A percentile compares a stretch with the other conserved stretches of the same genome.
Conservation (phyloP, 1,284 basidiomycete species). For the Serendipita sp. region DNA sequence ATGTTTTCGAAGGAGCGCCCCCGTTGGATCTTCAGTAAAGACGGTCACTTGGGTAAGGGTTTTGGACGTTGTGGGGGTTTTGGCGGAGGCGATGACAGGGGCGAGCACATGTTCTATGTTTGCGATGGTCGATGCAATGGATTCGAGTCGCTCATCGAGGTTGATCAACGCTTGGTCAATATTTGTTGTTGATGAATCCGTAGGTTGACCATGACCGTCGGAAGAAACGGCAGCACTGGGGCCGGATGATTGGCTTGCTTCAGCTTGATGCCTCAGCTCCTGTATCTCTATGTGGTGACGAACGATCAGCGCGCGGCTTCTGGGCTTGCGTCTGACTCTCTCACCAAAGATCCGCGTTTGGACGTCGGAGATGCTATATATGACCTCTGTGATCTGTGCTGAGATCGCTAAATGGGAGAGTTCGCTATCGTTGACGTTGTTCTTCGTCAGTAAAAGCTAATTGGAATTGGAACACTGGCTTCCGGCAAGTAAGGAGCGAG, state of each 20-base stretch:
- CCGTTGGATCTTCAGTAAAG: conserved; percentile 28
- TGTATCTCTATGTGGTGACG: conserved; percentile 48
- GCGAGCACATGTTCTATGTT: conserved; percentile 46
- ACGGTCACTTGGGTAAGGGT: conserved; percentile 6
- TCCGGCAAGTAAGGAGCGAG: background rate
- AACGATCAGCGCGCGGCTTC: conserved; percentile 3
- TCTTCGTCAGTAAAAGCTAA: background rate
- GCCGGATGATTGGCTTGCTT: conserved; percentile 33
- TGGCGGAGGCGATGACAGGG: conserved; percentile 36
- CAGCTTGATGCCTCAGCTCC: conserved; percentile 66
- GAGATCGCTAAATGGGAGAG: conserved; percentile 59
- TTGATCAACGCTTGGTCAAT: conserved; percentile 70
- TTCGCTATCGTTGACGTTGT: conserved; percentile 31
- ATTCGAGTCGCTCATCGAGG: conserved; percentile 67
- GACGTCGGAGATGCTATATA: conserved; percentile 69
- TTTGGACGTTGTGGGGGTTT: conserved; percentile 33
- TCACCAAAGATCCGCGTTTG: conserved; percentile 75
- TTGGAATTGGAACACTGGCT: background rate
- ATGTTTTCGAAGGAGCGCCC: conserved; percentile 54
- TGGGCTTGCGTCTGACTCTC: conserved; percentile 13
- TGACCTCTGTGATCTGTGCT: conserved; percentile 70
- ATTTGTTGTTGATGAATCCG: conserved; percentile 38
- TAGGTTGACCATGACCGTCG: conserved; percentile 11
- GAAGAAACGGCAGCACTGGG: conserved; percentile 14
- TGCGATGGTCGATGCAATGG: conserved; percentile 54